Percentiles rank a stretch among this genome's conserved stretches.
Evolutionary conservation across 257 asterid species (phyloP).

Genomic region (Osmanthus fragrans): DNA sequence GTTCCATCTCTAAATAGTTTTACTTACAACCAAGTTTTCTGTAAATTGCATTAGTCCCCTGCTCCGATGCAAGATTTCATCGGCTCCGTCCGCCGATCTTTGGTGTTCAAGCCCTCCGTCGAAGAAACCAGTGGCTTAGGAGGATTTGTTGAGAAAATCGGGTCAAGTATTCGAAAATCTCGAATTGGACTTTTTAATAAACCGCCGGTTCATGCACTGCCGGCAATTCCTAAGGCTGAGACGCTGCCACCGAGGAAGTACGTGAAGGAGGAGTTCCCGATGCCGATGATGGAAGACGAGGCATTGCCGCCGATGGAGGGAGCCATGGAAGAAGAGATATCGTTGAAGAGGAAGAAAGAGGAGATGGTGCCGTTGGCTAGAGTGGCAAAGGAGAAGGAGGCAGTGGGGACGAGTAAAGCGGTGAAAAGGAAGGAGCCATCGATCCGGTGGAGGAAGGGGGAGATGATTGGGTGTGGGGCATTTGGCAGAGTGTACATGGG

Average conservation of each 20-base stretch:
- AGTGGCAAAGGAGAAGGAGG: not conserved
- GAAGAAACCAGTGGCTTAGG: constrained; percentile 69
- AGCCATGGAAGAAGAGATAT: constrained; percentile 46
- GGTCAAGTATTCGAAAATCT: constrained; percentile 87
- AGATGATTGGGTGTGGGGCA: constrained; percentile 92
- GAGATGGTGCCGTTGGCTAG: constrained; percentile 27
- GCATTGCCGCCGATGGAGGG: constrained; percentile 58
- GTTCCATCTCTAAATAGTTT: constrained; percentile 16
- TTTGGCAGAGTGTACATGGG: constrained; percentile 99
- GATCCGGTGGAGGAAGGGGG: constrained; percentile 97
- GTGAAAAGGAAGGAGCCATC: constrained; percentile 40
- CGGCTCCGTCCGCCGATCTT: constrained; percentile 93
- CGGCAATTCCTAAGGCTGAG: constrained; percentile 44
- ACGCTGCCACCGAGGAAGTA: constrained; percentile 23
- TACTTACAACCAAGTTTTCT: not conserved
- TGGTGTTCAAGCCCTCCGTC: constrained; percentile 79
- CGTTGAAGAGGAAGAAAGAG: constrained; percentile 41
- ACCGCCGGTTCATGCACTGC: constrained; percentile 61
- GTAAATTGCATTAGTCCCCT: constrained; percentile 6
- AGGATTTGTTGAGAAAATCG: constrained; percentile 87
- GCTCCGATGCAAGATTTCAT: constrained; percentile 82
- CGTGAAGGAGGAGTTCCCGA: constrained; percentile 35
- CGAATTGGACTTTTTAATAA: constrained; percentile 76
- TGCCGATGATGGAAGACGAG: constrained; percentile 42
- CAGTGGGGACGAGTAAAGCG: not conserved